Percentiles rank a stretch among this genome's conserved stretches.
phyloP scores from a whole-genome alignment of 2,329 filamentous ascomycete genomes.

The Fusarium sp. region DNA sequence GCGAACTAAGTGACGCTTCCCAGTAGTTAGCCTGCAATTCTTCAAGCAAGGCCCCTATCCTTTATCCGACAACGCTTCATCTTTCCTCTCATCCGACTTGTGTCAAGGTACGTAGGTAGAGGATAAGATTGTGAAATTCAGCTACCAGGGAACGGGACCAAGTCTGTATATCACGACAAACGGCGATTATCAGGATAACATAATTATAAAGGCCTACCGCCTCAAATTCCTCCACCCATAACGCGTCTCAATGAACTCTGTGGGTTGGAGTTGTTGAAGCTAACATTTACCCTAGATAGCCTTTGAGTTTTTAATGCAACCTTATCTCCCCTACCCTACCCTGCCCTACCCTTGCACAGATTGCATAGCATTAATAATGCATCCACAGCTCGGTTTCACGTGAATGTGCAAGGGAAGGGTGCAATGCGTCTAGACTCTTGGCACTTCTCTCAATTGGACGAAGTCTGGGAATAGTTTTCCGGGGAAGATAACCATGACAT shows the following conservation, averaged over 20 bases:
- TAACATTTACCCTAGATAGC: background rate
- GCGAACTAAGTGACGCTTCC: too few species aligned
- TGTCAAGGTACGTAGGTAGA: rapidly evolving
- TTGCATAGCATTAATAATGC: background rate
- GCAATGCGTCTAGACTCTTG: background rate
- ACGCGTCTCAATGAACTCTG: background rate
- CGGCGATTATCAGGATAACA: too few species aligned
- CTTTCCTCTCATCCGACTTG: background rate
- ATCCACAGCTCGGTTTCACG: background rate
- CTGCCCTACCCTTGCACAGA: background rate
- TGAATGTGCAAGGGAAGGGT: background rate
- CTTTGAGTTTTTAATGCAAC: background rate
- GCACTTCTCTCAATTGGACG: background rate
- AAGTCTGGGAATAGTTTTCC: background rate
- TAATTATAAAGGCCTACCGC: background rate
- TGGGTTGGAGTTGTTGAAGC: background rate
- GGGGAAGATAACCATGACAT: background rate
- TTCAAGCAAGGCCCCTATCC: background rate
- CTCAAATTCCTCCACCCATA: background rate
- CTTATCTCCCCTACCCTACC: too few species aligned
- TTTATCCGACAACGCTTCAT: background rate
- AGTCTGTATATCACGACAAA: too few species aligned
- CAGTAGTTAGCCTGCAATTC: background rate
- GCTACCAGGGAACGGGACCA: too few species aligned
- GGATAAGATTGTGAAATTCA: too few species aligned